Percentiles rank a stretch among this genome's conserved stretches.
These are phyloP conservation scores for Rhodosporidiobolus sp. DNA, from an alignment of 768 basidiomycete genomes.

Conservation along the genomic window DNA sequence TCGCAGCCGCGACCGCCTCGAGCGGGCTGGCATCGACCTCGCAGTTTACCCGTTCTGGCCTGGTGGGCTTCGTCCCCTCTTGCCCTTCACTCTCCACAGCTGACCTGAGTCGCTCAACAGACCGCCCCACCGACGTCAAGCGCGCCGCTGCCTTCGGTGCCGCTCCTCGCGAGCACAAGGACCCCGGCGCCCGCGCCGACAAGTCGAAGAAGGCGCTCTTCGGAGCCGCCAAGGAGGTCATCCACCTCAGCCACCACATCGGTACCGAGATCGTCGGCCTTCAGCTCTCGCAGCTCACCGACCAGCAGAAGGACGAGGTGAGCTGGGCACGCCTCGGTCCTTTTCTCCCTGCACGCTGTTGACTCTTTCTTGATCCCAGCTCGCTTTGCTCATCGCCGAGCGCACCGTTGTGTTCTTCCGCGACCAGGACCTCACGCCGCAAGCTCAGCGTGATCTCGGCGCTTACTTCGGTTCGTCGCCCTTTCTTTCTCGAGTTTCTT, in stretches of 20 bases:
- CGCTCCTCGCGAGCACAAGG: conserved; percentile 48
- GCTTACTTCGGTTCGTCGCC: conserved; percentile 58
- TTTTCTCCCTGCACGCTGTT: not conserved
- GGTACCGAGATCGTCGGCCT: conserved; percentile 74
- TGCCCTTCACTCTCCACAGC: not conserved
- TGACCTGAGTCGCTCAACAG: not conserved
- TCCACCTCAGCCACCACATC: conserved; percentile 66
- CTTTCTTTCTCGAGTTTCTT: not conserved
- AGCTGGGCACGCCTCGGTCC: not conserved
- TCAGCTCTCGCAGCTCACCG: conserved; percentile 66
- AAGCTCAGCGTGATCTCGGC: conserved; percentile 64
- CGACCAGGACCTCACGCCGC: conserved; percentile 66
- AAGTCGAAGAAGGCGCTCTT: conserved; percentile 66
- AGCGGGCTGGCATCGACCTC: not conserved
- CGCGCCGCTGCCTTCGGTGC: conserved; percentile 13
- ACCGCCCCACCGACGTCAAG: conserved; percentile 4
- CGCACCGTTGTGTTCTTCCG: conserved; percentile 61
- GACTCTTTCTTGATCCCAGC: conserved; percentile 25
- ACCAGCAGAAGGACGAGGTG: conserved; percentile 67
- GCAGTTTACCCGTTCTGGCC: not conserved
- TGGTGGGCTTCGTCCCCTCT: not conserved
- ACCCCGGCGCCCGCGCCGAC: conserved; percentile 66
- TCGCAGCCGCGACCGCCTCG: not conserved
- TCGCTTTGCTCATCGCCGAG: conserved; percentile 71
- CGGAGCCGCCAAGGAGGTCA: conserved; percentile 63